Conservation (phyloP, 495 filamentous ascomycete genomes). For the Tuber melanosporum region DNA sequence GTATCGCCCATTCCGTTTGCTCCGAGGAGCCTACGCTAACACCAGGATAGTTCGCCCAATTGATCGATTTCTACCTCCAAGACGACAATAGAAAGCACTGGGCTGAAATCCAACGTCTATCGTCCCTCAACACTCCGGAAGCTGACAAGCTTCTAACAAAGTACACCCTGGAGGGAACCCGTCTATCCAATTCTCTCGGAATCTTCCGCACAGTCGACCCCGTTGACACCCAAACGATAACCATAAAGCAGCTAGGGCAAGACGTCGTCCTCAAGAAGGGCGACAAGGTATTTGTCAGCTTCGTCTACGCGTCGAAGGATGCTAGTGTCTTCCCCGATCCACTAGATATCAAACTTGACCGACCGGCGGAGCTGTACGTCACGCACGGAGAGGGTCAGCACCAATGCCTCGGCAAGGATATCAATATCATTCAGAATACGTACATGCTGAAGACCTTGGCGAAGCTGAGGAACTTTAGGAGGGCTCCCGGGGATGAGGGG, state of each 20-base stretch:
- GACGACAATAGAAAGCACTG: conserved; percentile 24
- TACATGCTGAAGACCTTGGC: conserved; percentile 26
- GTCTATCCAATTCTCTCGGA: conserved; percentile 33
- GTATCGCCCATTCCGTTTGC: not conserved
- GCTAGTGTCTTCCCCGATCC: conserved; percentile 24
- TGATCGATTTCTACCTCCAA: conserved; percentile 32
- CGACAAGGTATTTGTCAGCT: conserved; percentile 29
- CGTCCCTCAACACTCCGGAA: conserved; percentile 7
- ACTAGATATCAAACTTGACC: conserved; percentile 17
- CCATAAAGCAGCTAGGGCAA: not conserved
- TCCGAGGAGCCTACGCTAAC: not conserved
- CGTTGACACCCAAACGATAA: conserved; percentile 6
- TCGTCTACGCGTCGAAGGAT: conserved; percentile 17
- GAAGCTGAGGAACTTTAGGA: conserved; percentile 14
- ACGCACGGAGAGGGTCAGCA: conserved; percentile 28
- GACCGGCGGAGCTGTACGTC: conserved; percentile 26
- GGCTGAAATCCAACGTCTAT: conserved; percentile 23
- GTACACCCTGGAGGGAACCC: conserved; percentile 29
- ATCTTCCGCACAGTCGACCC: conserved; percentile 23
- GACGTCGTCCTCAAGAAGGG: conserved; percentile 20
- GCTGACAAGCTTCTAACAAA: conserved; percentile 21
- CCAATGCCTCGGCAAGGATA: conserved; percentile 26
- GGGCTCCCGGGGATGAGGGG: conserved; percentile 30
- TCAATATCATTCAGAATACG: conserved; percentile 17
- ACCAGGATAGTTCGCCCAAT: conserved; percentile 17